Evolutionary conservation across 768 basidiomycete species (phyloP), one percentile per base, ranked within the genome.

Genomic region (Panellus pusillus): DNA sequence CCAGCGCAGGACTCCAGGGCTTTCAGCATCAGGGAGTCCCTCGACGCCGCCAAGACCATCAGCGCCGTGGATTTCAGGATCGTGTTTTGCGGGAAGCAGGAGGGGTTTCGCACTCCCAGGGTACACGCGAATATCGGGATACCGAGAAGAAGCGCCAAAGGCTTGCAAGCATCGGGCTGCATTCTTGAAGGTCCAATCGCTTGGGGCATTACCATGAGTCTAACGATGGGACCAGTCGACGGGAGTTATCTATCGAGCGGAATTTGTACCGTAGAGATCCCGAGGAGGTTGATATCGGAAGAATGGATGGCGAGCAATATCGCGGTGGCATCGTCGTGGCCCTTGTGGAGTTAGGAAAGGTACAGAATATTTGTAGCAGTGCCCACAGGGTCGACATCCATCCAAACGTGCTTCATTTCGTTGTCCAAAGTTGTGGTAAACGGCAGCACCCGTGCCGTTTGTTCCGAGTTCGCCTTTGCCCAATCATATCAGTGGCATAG

Each of bases 311-410:
- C 91, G 9, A 94, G 71, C 65, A 95, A 72, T 46, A 95, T 84
- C 3, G 91, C 91, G 11, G 83, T 84, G 5, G 89, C 93, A 72
- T 95, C 93, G 63, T 96, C 93, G 63, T 95, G 93, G 13, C 93
- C 92, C 89, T 91, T 46, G 42, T 41, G 40, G 9, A 52, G 36
- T 61, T 35, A 48, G 38, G 11, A 37, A 54, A 29, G 44, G 35
- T 11, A 19, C 39, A 18, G 27, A 24, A 37, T 37, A 45, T 24
- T 15, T 24, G 29, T 24, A 24, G 15, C 27, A 41, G 37, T 29
- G 61, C 80, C 31, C 65, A 85, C 86, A 12, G 86, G 84, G 63
- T 88, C 86, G 15, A 75, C 78, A 63, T 88, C 87, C 38, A 87
- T 63, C 86, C 86, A 88, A 19, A 87, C 47, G 27, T 60, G 38